Evolutionary conservation across 176 grass and related monocot genomes (phyloP), one percentile per base, ranked within the genome.

Genomic region (Thalia dealbata): DNA sequence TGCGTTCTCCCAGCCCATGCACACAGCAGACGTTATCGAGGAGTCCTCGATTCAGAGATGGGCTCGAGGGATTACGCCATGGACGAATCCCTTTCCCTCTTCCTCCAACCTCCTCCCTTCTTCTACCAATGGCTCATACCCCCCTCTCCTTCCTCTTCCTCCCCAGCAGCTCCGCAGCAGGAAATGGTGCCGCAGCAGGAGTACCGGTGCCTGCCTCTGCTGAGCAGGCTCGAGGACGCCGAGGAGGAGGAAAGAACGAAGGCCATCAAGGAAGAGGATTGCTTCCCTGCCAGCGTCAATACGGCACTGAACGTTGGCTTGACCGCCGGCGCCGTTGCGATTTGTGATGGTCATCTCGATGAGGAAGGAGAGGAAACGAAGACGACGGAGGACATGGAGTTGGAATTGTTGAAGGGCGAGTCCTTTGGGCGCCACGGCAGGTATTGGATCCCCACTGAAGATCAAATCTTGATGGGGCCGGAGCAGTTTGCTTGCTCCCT

Each of bases 381-480:
- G 50, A 67, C 64, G 38, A 51, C 44, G 24, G 35, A 88, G 69
- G 85, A 78, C 15, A 24, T 79, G 0, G 59, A 64, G 0, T 0
- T 59, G 8, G 30, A 35, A 65, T 18, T 56, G 7, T 70, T 28
- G 1, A 70, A 25, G 8, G 78, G 71, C 52, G 41, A 69, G 45
- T 50, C 52, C 29, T 46, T 59, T 45, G 62, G 74, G 42, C 50
- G 64, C 52, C 50, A 61, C 21, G 69, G 73, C 78, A 73, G 52
- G n/a, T 93, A 87, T 22, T 97, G 95, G 95, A 92, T 97, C 75
- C 95, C 95, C 26, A 93, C 90, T 6, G 76, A 84, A 15, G 79
- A 83, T 38, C 95, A 97, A 81, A 93, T 97, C 79, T 85, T 97
- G 63, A 69, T 86, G 25, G 90, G 95, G 9, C 85, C 90, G 5